A percentile compares a stretch with the other conserved stretches of the same genome.
These are phyloP conservation scores for Auricularia auricula-judae DNA, from an alignment of 768 basidiomycete species.

Conservation along the genomic window DNA sequence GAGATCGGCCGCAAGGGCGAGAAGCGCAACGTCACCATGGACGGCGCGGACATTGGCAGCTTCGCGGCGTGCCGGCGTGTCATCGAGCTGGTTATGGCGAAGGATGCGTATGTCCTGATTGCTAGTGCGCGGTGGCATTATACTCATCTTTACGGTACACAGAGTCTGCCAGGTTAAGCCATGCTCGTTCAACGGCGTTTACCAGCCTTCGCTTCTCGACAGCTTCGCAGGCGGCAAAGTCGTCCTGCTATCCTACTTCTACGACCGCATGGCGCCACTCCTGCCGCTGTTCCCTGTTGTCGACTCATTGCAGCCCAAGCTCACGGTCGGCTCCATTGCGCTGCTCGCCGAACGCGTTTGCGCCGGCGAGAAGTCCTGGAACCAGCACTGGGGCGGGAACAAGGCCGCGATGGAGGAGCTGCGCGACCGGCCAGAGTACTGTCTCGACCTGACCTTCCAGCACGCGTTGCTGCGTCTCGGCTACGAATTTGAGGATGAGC, in stretches of 20 bases:
- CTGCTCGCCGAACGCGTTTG: constrained; percentile 64
- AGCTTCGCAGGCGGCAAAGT: constrained; percentile 80
- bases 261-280: constrained; percentile 83
- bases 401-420: constrained; percentile 53
- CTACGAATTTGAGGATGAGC: constrained; percentile 69
- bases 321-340: constrained; percentile 50
- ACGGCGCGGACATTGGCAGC: constrained; percentile 66
- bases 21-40: constrained; percentile 67
- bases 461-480: constrained; percentile 76
- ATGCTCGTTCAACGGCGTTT: constrained; percentile 95
- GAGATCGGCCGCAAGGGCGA: constrained; percentile 23
- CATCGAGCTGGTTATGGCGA: constrained; percentile 84
- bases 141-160: not conserved
- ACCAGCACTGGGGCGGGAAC: constrained; percentile 33
- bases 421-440: constrained; percentile 81
- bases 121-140: not conserved
- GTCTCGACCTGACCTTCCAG: constrained; percentile 94
- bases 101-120: constrained; percentile 64
- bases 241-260: constrained; percentile 94
- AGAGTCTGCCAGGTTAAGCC: constrained; percentile 86
- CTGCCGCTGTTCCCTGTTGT: constrained; percentile 23
- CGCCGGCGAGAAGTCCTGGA: constrained; percentile 52
- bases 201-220: constrained; percentile 86
- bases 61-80: constrained; percentile 81
- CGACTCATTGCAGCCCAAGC: constrained; percentile 14